Evolutionary conservation across 331 rosid species (phyloP).

Genomic region (Saraca asoca): DNA sequence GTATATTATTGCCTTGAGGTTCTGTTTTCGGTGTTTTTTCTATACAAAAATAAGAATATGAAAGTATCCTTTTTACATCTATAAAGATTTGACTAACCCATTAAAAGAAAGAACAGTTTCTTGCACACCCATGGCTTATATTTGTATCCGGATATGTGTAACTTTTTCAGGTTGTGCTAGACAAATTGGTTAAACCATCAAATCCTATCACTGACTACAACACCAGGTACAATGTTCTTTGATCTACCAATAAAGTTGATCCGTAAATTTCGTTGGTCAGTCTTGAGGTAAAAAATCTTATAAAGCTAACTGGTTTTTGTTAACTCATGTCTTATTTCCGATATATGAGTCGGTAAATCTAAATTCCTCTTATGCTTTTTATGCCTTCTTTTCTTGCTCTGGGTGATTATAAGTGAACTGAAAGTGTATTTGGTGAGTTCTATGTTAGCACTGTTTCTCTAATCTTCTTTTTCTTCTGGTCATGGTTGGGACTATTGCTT

Average conservation of each 20-base stretch:
- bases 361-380: not conserved
- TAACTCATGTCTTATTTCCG: not conserved
- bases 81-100: not conserved
- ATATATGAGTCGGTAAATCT: not conserved
- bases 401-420: not conserved
- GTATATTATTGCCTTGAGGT: constrained; percentile 1
- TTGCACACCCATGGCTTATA: constrained; percentile 18
- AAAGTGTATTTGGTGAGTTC: constrained; percentile 2
- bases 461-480: not conserved
- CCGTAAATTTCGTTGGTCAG: constrained; percentile 1
- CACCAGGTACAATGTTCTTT: constrained; percentile 64
- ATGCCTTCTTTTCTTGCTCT: not conserved
- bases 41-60: constrained; percentile 1
- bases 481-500: constrained; percentile 2
- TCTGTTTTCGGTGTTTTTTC: constrained; percentile 10
- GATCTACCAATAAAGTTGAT: constrained; percentile 11
- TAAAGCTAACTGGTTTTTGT: not conserved
- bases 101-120: constrained; percentile 12
- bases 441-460: constrained; percentile 11
- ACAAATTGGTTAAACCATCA: constrained; percentile 89
- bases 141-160: constrained; percentile 12
- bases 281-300: constrained; percentile 11
- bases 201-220: constrained; percentile 79
- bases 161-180: constrained; percentile 72
- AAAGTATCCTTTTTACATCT: constrained; percentile 4